phyloP scores from a whole-genome alignment of 805 yeast genomes.

The Candida lessepsii region DNA sequence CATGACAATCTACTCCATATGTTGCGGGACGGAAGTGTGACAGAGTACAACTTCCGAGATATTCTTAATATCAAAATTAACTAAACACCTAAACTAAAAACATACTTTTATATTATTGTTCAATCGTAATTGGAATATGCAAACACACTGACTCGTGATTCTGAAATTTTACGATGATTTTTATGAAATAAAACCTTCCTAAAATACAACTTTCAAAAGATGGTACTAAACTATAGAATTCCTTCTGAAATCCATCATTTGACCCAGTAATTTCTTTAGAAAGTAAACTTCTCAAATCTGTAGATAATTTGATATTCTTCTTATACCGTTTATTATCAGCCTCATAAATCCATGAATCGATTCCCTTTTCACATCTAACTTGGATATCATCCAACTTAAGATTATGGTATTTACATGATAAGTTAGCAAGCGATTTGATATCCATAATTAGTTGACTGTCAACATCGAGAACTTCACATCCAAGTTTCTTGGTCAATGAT shows the following conservation, averaged over 20 bases:
- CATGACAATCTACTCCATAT: neutral
- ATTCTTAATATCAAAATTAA: too few relatives aligned
- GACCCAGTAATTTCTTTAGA: conserved; percentile 23
- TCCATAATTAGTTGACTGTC: conserved; percentile 31
- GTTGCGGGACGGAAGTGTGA: neutral
- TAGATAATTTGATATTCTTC: conserved; percentile 9
- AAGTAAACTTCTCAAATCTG: conserved; percentile 11
- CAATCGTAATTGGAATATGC: conserved; percentile 6
- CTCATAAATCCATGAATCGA: conserved; percentile 5
- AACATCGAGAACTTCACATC: conserved; percentile 27
- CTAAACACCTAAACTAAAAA: too few relatives aligned
- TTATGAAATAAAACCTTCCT: conserved; percentile 36
- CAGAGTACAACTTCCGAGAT: too few relatives aligned
- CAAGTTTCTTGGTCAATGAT: conserved; percentile 25
- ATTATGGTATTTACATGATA: conserved; percentile 32
- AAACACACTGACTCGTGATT: conserved; percentile 4
- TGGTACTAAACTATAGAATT: conserved; percentile 34
- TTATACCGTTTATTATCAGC: conserved; percentile 2
- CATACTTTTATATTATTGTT: neutral
- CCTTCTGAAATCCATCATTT: conserved; percentile 13
- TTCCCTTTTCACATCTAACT: neutral
- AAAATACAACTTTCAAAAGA: conserved; percentile 37
- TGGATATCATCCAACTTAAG: conserved; percentile 21
- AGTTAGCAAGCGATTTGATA: conserved; percentile 33
- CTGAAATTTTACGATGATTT: conserved; percentile 21